Evolutionary conservation across 805 yeast species (phyloP), one percentile per base, ranked within the genome.

Genomic region (Schizosaccharomyces octosporus): DNA sequence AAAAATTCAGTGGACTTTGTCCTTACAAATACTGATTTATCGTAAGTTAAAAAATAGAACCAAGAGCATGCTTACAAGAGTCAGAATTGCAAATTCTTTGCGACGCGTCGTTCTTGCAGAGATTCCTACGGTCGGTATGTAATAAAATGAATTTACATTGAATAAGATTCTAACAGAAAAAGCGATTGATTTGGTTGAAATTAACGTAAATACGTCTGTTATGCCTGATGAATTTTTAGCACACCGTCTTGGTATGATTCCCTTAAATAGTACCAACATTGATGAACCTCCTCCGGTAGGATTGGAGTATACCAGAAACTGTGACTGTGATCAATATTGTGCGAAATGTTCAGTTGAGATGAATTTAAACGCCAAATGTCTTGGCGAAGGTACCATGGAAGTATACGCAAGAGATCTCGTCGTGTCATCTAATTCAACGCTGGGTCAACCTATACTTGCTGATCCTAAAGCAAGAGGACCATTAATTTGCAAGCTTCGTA

Each of bases 321-420:
- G 99, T 72, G 89, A 95, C 55, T 93, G 99, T 75, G 98, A 93
- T 71, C 94, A 89, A 70, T 90, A 93, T 74, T 93, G 99, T 74
- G 89, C 87, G 63, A 84, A 85, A 72, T 93, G 99, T 74, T 83
- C 95, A 3, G 97, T 93, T 29, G 87, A 84, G 65, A 77, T 93
- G 62, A 82, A 84, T 63, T 74, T 93, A 65, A 82, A 86, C 62
- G 98, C 96, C n/a, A 77, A 81, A 65, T 90, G 96, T 71, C 90
- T 86, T 64, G 77, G 85, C 55, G 97, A 87, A 68, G 81, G 83
- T 58, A 86, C 95, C 11, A 85, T 87, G 80, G 87, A 84, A 66
- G 89, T 93, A 13, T 93, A 88, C 71, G 84, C 97, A 9, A 78
- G 87, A 65, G 97, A 93, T 71, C 73, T 85, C 67, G 73, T 74